Base-by-base conservation (phyloP, 768 basidiomycete genomes). In the Trametes sanguinea region DNA sequence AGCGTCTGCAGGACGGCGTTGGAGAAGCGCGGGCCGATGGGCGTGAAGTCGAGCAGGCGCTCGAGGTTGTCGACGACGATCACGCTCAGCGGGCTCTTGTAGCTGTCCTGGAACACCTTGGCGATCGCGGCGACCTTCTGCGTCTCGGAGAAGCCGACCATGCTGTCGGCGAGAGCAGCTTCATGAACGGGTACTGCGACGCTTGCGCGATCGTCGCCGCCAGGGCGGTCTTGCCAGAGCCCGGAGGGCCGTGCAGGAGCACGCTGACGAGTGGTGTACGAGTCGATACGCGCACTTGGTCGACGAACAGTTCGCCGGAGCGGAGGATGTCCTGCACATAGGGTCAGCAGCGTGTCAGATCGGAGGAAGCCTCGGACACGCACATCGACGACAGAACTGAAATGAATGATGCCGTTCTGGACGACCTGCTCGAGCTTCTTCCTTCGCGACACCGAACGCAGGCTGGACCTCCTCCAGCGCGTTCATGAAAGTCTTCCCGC, bases 161-260 rank as follows among this genome's bases (percentile, higher is more conserved):
- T 99, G 68, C 83, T 88, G 70, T 98, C 0, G 97, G 94, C 2
- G 95, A 92, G 60, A 98, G 86, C 42, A 99, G 82, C 74, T 99
- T 98, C 80, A 99, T 96, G 80, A 99, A 99, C 0, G 97, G 97
- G 76, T 88, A 99, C 65, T 89, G 80, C n/a, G 96, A 98, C 29
- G 85, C 84, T 76, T 93, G 88, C 2, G 96, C 97, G 58, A 98
- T 96, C 4, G 92, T 90, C 6, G 94, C 96, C 2, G 91, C 96
- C 47, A 98, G 77, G 0, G 96, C 96, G 0, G 96, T 95, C 78
- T 98, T 98, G 16, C 97, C 97, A 8, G 94, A 85, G 3, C 93
- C 92, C 17, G 95, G 84, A 0, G 91, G 88, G 4, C 96, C 97
- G 67, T 95, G 90, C 47, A 98, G 79, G 11, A 98, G 81, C 6